Evolutionary conservation across 2,329 filamentous ascomycete genomes (phyloP).

Genomic region (Talaromyces sp.): DNA sequence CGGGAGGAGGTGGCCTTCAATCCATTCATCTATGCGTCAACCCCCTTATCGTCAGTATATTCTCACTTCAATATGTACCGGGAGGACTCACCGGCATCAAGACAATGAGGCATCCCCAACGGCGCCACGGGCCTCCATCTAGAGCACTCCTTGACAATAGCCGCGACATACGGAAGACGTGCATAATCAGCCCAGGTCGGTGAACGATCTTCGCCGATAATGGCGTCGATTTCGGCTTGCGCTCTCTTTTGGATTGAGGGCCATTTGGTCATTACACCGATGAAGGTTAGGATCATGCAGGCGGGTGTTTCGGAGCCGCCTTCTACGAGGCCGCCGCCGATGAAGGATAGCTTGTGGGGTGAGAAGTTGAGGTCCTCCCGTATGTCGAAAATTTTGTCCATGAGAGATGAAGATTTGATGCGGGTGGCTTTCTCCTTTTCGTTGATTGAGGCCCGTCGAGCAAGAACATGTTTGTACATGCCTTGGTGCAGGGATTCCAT

Average conservation of each 20-base stretch:
- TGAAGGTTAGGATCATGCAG: conserved; percentile 30
- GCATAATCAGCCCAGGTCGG: conserved; percentile 50
- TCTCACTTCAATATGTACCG: background rate
- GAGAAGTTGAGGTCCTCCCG: conserved; percentile 29
- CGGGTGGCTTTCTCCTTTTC: conserved; percentile 24
- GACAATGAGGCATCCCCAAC: conserved; percentile 51
- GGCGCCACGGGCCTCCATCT: conserved; percentile 56
- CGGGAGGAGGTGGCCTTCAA: conserved; percentile 48
- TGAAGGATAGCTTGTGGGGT: conserved; percentile 42
- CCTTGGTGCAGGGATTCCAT: conserved; percentile 44
- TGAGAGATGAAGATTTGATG: conserved; percentile 24
- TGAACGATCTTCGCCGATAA: conserved; percentile 48
- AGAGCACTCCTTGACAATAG: conserved; percentile 57
- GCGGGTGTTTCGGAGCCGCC: conserved; percentile 42
- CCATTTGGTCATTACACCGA: conserved; percentile 50
- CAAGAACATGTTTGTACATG: conserved; percentile 33
- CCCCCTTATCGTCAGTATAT: background rate
- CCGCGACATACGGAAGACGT: conserved; percentile 53
- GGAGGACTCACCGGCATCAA: conserved; percentile 23
- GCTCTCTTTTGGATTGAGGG: conserved; percentile 30
- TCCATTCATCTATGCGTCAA: conserved; percentile 35
- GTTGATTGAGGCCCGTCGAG: conserved; percentile 28
- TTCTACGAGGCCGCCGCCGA: conserved; percentile 41
- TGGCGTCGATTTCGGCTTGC: conserved; percentile 49
- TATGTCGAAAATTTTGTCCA: conserved; percentile 48